These are phyloP conservation scores for Straminergon stramineum DNA, from an alignment of 225 moss, liverwort and hornwort species.

Conservation along the genomic window DNA sequence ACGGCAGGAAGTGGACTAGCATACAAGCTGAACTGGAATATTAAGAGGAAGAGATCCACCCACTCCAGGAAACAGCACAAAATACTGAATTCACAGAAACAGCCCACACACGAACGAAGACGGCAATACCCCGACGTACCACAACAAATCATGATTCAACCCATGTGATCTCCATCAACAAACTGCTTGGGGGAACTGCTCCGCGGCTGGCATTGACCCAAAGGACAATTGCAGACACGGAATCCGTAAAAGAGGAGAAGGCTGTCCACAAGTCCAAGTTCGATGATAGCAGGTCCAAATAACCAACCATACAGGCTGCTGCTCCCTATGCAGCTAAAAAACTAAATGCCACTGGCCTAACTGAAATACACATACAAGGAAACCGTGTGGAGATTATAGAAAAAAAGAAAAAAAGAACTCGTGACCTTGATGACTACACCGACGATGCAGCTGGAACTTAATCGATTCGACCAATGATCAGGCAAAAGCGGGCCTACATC, in stretches of 20 bases:
- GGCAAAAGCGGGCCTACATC: not conserved
- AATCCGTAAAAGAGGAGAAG: not conserved
- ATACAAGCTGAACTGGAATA: not conserved
- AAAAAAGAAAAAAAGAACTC: not conserved
- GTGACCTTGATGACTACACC: conserved; percentile 2
- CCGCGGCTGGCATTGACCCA: not conserved
- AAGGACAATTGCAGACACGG: not conserved
- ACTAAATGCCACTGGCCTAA: not conserved
- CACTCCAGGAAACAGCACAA: not conserved
- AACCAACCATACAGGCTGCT: conserved; percentile 7
- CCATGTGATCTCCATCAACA: not conserved
- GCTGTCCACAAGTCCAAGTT: not conserved
- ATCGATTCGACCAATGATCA: conserved; percentile 2
- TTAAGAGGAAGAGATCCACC: not conserved
- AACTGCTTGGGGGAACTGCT: not conserved
- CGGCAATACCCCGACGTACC: not conserved
- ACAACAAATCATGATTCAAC: not conserved
- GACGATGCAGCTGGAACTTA: conserved; percentile 10
- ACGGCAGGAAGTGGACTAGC: not conserved
- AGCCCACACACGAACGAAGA: not conserved
- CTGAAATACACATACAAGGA: not conserved
- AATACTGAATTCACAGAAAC: not conserved
- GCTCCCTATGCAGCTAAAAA: not conserved
- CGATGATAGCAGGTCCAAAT: not conserved
- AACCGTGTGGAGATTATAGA: not conserved